Conservation (phyloP, 495 filamentous ascomycete genomes). For the Jackrogersella minutella region DNA sequence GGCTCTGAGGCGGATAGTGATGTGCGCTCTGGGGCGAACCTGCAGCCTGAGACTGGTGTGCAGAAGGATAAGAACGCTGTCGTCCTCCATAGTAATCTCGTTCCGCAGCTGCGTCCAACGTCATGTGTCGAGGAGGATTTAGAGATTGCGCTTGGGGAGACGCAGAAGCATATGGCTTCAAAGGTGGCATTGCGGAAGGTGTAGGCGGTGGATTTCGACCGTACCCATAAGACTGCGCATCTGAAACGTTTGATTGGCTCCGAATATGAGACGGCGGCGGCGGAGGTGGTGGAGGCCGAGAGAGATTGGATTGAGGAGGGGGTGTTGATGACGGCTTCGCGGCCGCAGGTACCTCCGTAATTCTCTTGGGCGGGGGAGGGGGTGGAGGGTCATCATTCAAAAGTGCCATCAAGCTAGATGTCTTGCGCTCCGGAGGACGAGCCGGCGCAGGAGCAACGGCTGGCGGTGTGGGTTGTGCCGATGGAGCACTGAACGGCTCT, state of each 20-base stretch:
- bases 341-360: constrained; percentile 48
- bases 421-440: constrained; percentile 53
- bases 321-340: constrained; percentile 54
- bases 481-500: constrained; percentile 49
- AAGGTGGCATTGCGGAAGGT: constrained; percentile 54
- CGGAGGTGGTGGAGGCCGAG: constrained; percentile 48
- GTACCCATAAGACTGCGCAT: constrained; percentile 49
- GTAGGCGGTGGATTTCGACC: constrained; percentile 45
- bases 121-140: constrained; percentile 48
- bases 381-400: constrained; percentile 59
- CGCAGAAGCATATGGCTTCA: constrained; percentile 56
- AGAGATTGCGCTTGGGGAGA: constrained; percentile 53
- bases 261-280: constrained; percentile 46
- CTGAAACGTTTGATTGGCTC: constrained; percentile 44
- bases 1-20: constrained; percentile 50
- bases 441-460: constrained; percentile 41
- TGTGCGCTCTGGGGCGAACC: constrained; percentile 51
- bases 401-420: constrained; percentile 58
- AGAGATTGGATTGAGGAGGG: constrained; percentile 51
- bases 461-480: constrained; percentile 46
- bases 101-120: constrained; percentile 46
- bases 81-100: constrained; percentile 53
- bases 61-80: constrained; percentile 45
- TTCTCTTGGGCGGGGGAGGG: constrained; percentile 47
- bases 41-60: constrained; percentile 45